Conservation (phyloP, 371 early-diverging fungal genomes). For the Lichtheimia corymbifera region DNA sequence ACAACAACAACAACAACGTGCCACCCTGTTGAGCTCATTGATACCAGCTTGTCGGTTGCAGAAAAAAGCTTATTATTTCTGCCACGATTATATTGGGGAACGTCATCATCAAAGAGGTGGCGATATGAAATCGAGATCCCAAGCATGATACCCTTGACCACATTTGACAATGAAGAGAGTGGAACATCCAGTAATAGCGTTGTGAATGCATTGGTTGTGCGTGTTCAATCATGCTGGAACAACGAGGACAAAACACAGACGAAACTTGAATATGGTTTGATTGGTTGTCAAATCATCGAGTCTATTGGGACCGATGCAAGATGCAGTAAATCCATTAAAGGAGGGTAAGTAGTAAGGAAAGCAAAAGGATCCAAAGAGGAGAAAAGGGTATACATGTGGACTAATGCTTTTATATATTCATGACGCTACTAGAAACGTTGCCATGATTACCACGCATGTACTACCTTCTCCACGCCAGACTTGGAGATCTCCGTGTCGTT, state of each 20-base stretch:
- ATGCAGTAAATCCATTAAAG: too few species aligned
- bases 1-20: neutral
- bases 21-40: too few species aligned
- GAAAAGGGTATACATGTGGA: neutral
- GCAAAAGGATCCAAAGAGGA: neutral
- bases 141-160: neutral
- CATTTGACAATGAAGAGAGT: neutral
- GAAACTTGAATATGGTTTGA: conserved; percentile 2
- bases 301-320: neutral
- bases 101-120: neutral
- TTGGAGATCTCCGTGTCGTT: neutral
- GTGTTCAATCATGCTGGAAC: too few species aligned
- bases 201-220: neutral
- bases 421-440: neutral
- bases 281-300: neutral
- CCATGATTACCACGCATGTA: neutral
- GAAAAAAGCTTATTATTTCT: too few species aligned
- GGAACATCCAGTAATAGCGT: neutral
- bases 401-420: neutral
- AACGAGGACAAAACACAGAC: neutral
- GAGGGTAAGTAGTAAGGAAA: too few species aligned
- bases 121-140: neutral
- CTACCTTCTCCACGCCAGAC: neutral
- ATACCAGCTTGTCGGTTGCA: too few species aligned
- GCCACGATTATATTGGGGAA: neutral